Base-by-base conservation (phyloP, 2,329 filamentous ascomycete species). In the Zymoseptoria passerinii region DNA sequence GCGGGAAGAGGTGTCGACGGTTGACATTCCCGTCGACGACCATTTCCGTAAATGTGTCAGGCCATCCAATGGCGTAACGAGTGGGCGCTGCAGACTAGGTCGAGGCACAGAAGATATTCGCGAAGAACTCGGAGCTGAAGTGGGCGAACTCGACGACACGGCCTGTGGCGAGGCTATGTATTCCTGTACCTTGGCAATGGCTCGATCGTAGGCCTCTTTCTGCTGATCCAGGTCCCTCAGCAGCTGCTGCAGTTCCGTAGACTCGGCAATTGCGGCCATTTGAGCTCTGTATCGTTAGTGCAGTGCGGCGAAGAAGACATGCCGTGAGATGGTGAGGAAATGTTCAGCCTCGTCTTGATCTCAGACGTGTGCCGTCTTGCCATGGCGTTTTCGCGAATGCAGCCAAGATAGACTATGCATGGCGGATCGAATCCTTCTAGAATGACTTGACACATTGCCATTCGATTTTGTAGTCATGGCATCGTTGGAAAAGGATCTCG, bases 1-100 rank as follows among this genome's bases (percentile, higher is more conserved):
- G 13, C 59, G 56, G 8, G 63, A 66, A 18, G 64, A 65, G 19
- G 64, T 56, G 3, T 56, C 56, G 10, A 63, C 18, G 7, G 65
- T 63, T 1, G 40, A 48, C 13, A 58, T 40, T 2, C 58, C 61
- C 3, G 54, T 52, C 4, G 63, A 65, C 3, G 52, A 19, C 35
- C 35, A 40, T 7, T 20, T 50, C n/a, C 23, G 10, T 8, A 50
- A 7, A 27, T 50, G 18, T 5, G n/a, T n/a, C 23, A 19, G 18
- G n/a, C 48, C 23, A n/a, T 50, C 18, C 13, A 20, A 5, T 40
- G 35, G 35, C 4, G 35, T 40, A 16, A 16, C 35, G 5, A n/a
- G n/a, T n/a, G 35, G 35, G 13, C 23, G 48, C 10, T 27, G 18
- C 19, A n/a, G 18, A 50, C 9, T 19, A n/a, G 48, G 10, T 16